Conservation (phyloP, 2,329 filamentous ascomycete genomes). For the Curvularia sp. region DNA sequence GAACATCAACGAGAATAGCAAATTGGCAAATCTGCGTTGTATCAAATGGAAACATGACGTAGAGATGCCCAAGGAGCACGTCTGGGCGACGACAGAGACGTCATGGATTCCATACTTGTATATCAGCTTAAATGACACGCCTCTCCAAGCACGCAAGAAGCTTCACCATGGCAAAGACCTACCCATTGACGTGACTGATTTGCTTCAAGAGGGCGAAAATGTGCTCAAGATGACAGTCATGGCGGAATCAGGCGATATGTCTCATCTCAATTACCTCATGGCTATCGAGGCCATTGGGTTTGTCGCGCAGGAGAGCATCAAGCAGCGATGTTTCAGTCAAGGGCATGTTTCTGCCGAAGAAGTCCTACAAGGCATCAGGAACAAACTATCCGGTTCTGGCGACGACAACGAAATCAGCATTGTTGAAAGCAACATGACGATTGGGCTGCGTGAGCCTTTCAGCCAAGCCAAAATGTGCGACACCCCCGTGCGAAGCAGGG, state of each 20-base stretch:
- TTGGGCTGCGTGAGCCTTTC: constrained; percentile 58
- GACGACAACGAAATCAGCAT: constrained; percentile 67
- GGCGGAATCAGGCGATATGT: constrained; percentile 40
- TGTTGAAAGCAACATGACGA: constrained; percentile 50
- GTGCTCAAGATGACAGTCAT: constrained; percentile 58
- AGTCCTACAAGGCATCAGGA: constrained; percentile 65
- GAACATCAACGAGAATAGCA: constrained; percentile 59
- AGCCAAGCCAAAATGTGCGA: constrained; percentile 63
- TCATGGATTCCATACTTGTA: constrained; percentile 74
- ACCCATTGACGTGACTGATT: constrained; percentile 73
- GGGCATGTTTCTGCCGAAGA: constrained; percentile 53
- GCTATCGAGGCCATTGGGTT: constrained; percentile 75
- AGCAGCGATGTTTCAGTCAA: constrained; percentile 28
- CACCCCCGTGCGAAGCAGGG: constrained; percentile 72
- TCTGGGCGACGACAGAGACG: constrained; percentile 70
- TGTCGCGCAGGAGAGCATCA: constrained; percentile 51
- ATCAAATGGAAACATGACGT: constrained; percentile 53
- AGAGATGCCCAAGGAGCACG: constrained; percentile 49
- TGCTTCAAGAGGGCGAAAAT: constrained; percentile 68
- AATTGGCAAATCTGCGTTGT: constrained; percentile 73
- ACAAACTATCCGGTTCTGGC: constrained; percentile 49
- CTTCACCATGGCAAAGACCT: constrained; percentile 76
- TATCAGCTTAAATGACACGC: constrained; percentile 68
- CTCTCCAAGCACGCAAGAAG: constrained; percentile 68
- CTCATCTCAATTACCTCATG: constrained; percentile 61